These are phyloP conservation scores for Prillingera fragicola DNA, from an alignment of 1,284 basidiomycete species.

Conservation along the genomic window DNA sequence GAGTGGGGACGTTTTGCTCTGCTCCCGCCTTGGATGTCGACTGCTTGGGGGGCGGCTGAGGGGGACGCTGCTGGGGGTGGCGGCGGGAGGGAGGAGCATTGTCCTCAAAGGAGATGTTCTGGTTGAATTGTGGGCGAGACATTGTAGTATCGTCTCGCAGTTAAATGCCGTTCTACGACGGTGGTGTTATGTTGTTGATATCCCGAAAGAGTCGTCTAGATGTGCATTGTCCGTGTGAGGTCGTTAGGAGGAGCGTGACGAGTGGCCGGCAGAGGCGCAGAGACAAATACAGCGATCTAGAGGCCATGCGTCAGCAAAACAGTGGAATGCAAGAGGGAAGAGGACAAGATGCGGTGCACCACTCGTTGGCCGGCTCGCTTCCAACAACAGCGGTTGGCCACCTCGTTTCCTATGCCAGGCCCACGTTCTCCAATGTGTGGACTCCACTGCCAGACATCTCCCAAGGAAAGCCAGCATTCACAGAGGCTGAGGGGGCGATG, in stretches of 20 bases:
- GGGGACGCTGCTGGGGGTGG: constrained; percentile 16
- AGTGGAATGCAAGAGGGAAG: too few species aligned
- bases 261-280: not conserved
- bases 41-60: constrained; percentile 32
- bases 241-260: not conserved
- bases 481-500: too few species aligned
- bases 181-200: constrained; percentile 1
- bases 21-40: constrained; percentile 8
- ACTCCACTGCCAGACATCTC: too few species aligned
- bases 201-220: constrained; percentile 1
- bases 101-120: constrained; percentile 41
- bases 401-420: too few species aligned
- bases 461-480: too few species aligned
- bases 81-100: constrained; percentile 25
- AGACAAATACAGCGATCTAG: too few species aligned
- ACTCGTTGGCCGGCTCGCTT: too few species aligned
- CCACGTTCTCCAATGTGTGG: too few species aligned
- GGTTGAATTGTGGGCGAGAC: constrained; percentile 34
- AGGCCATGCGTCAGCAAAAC: too few species aligned
- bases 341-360: too few species aligned
- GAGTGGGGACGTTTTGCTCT: constrained; percentile 14
- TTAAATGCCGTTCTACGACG: not conserved
- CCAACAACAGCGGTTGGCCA: too few species aligned
- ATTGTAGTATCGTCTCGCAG: constrained; percentile 18
- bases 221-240: constrained; percentile 6